A percentile compares a stretch with the other conserved stretches of the same genome.
These are phyloP conservation scores for Coffea humblotiana DNA, from an alignment of 305 asterid species.

Conservation along the genomic window DNA sequence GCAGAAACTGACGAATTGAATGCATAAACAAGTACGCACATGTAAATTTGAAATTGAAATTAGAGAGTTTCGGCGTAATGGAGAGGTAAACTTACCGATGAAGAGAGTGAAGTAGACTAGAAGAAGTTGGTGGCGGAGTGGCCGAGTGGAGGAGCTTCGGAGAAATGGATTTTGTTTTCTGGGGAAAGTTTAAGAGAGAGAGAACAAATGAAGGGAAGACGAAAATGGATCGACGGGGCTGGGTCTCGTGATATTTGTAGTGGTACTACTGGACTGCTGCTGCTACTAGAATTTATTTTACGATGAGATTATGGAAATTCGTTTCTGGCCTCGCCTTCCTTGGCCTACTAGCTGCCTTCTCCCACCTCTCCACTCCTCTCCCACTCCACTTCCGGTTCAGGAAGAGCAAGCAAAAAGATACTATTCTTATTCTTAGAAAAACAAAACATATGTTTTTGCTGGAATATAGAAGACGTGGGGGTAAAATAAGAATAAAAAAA, in stretches of 20 bases:
- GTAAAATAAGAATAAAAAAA: not conserved
- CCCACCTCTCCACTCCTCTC: not conserved
- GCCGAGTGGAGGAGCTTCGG: slow-evolving; percentile 2
- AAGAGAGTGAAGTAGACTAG: slow-evolving; percentile 9
- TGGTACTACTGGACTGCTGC: too few relatives aligned
- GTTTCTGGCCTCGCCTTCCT: not conserved
- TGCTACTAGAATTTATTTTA: too few relatives aligned
- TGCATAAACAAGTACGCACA: not conserved
- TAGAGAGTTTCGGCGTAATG: not conserved
- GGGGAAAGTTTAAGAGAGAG: not conserved
- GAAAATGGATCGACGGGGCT: slow-evolving; percentile 11
- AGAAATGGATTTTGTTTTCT: not conserved
- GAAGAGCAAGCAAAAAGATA: slow-evolving; percentile 9
- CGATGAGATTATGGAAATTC: too few relatives aligned
- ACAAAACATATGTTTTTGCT: too few relatives aligned
- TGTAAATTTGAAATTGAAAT: not conserved
- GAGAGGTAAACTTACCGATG: slow-evolving; percentile 22
- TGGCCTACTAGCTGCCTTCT: slow-evolving; percentile 2
- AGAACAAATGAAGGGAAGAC: not conserved
- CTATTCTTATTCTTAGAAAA: not conserved
- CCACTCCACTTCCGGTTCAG: not conserved
- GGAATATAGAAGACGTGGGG: too few relatives aligned
- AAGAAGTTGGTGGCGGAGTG: not conserved
- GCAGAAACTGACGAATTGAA: not conserved
- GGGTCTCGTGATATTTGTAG: not conserved